phyloP scores from a whole-genome alignment of 805 yeast genomes.

The Candida silvicultrix region DNA sequence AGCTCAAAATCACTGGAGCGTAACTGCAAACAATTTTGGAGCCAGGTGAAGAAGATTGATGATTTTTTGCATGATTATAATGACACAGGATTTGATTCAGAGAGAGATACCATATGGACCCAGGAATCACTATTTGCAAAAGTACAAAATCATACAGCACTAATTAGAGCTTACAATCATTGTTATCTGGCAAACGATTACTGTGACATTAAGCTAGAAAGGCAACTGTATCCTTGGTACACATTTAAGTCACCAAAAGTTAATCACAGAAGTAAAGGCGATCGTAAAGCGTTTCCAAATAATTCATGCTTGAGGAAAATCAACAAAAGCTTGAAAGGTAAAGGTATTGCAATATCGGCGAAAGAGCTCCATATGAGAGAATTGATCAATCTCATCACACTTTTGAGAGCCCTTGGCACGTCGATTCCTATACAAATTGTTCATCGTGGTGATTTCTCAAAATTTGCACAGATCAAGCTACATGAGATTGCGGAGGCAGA shows the following conservation, averaged over 20 bases:
- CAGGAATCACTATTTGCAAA: not conserved
- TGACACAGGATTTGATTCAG: not conserved
- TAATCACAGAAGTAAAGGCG: not conserved
- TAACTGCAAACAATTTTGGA: not conserved
- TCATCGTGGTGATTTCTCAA: slow-evolving; percentile 34
- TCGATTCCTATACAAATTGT: slow-evolving; percentile 26
- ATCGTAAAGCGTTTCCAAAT: not conserved
- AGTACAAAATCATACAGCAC: not conserved
- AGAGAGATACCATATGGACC: not conserved
- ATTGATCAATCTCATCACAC: slow-evolving; percentile 29
- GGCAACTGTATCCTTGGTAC: not conserved
- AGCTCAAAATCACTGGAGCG: not conserved
- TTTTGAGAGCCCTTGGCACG: slow-evolving; percentile 27
- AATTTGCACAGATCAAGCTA: slow-evolving; percentile 39
- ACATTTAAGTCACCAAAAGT: not conserved
- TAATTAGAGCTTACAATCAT: not conserved
- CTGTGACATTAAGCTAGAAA: not conserved
- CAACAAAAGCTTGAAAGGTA: slow-evolving; percentile 1
- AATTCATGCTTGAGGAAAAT: not conserved
- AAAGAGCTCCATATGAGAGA: slow-evolving; percentile 22
- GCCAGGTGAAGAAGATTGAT: not conserved
- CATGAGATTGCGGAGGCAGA: slow-evolving; percentile 13
- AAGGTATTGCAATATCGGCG: slow-evolving; percentile 29
- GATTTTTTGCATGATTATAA: not conserved
- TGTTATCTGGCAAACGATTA: not conserved